These are phyloP conservation scores for Ascoidea asiatica DNA, from an alignment of 805 yeast genomes.

Conservation along the genomic window DNA sequence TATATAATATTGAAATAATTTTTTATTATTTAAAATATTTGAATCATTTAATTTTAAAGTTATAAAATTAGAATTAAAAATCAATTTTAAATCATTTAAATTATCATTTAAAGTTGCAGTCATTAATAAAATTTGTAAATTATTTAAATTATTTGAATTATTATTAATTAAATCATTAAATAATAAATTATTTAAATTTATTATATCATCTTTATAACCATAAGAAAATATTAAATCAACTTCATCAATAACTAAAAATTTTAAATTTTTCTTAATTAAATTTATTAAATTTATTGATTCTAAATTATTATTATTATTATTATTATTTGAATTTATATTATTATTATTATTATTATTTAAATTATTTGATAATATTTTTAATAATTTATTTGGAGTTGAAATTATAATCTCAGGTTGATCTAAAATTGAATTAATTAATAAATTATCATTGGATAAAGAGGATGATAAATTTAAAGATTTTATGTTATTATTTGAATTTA, in stretches of 20 bases:
- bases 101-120: constrained; percentile 91
- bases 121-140: constrained; percentile 85
- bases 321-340: constrained; percentile 77
- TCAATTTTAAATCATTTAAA: constrained; percentile 56
- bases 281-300: constrained; percentile 29
- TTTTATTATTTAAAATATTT: constrained; percentile 34
- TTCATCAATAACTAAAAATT: constrained; percentile 41
- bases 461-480: constrained; percentile 47
- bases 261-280: constrained; percentile 26
- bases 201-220: constrained; percentile 81
- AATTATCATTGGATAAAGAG: constrained; percentile 55
- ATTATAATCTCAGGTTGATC: constrained; percentile 73
- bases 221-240: constrained; percentile 84
- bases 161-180: constrained; percentile 67
- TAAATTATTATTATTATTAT: constrained; percentile 26
- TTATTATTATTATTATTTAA: constrained; percentile 66
- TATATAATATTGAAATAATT: constrained; percentile 75
- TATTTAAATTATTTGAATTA: constrained; percentile 16
- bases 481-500: constrained; percentile 59
- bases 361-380: constrained; percentile 52
- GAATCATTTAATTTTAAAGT: constrained; percentile 69
- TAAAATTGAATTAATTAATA: constrained; percentile 52
- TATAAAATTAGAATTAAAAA: constrained; percentile 76
- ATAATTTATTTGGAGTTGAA: constrained; percentile 76
- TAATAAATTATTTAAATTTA: constrained; percentile 44